Conservation (phyloP, 1,284 basidiomycete genomes). For the Peniophora sp. region DNA sequence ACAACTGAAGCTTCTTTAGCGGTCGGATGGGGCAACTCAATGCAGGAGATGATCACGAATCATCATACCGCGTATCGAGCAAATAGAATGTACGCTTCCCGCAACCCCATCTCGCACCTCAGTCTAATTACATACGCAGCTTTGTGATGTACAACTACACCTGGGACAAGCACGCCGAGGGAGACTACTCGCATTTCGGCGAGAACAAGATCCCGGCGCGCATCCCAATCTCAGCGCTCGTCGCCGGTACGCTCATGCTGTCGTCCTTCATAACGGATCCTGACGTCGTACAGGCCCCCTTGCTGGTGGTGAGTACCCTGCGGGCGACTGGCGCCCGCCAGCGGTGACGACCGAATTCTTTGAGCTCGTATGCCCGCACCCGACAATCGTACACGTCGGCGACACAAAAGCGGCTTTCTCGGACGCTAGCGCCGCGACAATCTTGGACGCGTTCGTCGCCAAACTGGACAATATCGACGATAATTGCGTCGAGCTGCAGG, state of each 20-base stretch:
- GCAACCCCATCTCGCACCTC: neutral
- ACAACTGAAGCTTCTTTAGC: slow-evolving; percentile 15
- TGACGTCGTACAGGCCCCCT: slow-evolving; percentile 33
- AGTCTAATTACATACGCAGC: neutral
- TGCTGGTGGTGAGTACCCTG: slow-evolving; percentile 36
- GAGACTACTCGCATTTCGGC: slow-evolving; percentile 23
- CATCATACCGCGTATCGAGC: slow-evolving; percentile 39
- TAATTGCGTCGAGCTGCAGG: slow-evolving; percentile 41
- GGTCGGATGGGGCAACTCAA: slow-evolving; percentile 51
- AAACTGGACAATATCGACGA: slow-evolving; percentile 27
- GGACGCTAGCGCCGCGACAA: slow-evolving; percentile 23
- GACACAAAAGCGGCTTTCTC: slow-evolving; percentile 23
- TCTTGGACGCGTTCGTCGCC: slow-evolving; percentile 45
- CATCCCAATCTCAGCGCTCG: slow-evolving; percentile 53
- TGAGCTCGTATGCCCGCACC: slow-evolving; percentile 14
- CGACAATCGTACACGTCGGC: slow-evolving; percentile 29
- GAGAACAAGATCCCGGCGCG: slow-evolving; percentile 39
- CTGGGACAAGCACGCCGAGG: slow-evolving; percentile 29
- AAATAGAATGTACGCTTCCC: slow-evolving; percentile 31
- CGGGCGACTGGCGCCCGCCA: slow-evolving; percentile 6
- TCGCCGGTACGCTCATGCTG: slow-evolving; percentile 28
- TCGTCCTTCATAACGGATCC: neutral
- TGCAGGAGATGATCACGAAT: slow-evolving; percentile 47
- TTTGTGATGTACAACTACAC: slow-evolving; percentile 63
- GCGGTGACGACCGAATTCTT: slow-evolving; percentile 9